Evolutionary conservation across 2,329 filamentous ascomycete species (phyloP), one percentile per base, ranked within the genome.

Genomic region (Falciphora oryzae): DNA sequence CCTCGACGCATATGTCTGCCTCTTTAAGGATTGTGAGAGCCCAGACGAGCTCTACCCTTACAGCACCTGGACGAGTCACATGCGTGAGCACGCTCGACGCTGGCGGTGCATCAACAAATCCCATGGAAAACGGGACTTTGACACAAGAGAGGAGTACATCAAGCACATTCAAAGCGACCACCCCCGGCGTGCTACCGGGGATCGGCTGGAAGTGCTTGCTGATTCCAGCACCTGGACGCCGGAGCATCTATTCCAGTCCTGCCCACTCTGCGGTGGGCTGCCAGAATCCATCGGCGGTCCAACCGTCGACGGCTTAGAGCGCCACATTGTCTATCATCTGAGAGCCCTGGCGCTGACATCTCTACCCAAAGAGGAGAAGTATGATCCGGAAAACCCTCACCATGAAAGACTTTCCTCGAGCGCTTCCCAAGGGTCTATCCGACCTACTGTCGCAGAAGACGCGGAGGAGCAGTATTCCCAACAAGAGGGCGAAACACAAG

Each of bases 101-200:
- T 57, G 56, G 56, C 27, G n/a, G 18, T 57, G 56, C 13, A 10
- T 57, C 22, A 28, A 13, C n/a, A 57, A 57, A 13, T 25, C n/a
- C 27, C 27, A 57, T 22, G 56, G 56, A 8, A 25, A 57, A 25
- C n/a, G n/a, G n/a, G 56, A 57, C 56, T 57, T 57, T 25, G 56
- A 57, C 56, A 57, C 16, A 28, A n/a, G 27, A 57, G 56, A n/a
- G 56, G 27, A 57, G 27, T 57, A 57, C 56, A 57, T 57, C 56
- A 6, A 57, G 10, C 56, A 57, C 56, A 57, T 57, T 13, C n/a
- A 25, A 25, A 8, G 4, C 7, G 27, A n/a, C 11, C 56, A 57
- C 56, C 56, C 56, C 22, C 11, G 22, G 10, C 27, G n/a, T 10
- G n/a, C n/a, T 25, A 13, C 56, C 25, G n/a, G 56, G 27, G 8